Percentiles rank a stretch among this genome's conserved stretches.
Conservation (phyloP, 1,284 basidiomycete species). For the Apiotrichum laibachii region DNA sequence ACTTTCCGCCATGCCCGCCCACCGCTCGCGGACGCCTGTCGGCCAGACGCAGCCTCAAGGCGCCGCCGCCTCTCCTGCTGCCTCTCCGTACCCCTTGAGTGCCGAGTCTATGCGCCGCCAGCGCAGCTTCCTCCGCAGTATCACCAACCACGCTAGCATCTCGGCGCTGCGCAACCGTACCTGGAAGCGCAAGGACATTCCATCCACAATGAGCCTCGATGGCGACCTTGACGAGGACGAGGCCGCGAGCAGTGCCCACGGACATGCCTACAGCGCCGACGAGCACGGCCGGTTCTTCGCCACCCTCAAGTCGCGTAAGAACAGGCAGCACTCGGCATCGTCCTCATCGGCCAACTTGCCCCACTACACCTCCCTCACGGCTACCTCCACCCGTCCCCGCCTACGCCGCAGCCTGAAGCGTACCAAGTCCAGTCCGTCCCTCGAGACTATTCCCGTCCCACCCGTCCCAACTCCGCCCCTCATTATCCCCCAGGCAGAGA, state of each 20-base stretch:
- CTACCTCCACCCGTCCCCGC: neutral
- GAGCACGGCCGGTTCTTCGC: neutral
- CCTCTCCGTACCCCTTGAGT: neutral
- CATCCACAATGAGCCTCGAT: neutral
- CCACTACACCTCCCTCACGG: too few relatives aligned
- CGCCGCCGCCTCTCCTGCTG: neutral
- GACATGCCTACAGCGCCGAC: neutral
- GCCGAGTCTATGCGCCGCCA: constrained; percentile 4
- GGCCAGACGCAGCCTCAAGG: neutral
- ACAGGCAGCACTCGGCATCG: too few relatives aligned
- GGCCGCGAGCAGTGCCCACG: neutral
- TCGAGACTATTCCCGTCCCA: neutral
- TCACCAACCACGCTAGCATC: constrained; percentile 38
- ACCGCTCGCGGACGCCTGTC: neutral
- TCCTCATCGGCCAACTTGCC: neutral
- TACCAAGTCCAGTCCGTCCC: neutral
- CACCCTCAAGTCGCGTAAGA: neutral
- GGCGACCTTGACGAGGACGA: neutral
- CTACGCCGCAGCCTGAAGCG: neutral
- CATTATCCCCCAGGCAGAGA: too few relatives aligned
- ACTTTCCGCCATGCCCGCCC: neutral
- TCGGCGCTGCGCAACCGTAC: constrained; percentile 25
- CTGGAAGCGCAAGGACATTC: constrained; percentile 1
- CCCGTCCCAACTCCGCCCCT: neutral
- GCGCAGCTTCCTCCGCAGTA: constrained; percentile 31